phyloP scores from a whole-genome alignment of 495 filamentous ascomycete species.

The Podospora pseudoanserina region DNA sequence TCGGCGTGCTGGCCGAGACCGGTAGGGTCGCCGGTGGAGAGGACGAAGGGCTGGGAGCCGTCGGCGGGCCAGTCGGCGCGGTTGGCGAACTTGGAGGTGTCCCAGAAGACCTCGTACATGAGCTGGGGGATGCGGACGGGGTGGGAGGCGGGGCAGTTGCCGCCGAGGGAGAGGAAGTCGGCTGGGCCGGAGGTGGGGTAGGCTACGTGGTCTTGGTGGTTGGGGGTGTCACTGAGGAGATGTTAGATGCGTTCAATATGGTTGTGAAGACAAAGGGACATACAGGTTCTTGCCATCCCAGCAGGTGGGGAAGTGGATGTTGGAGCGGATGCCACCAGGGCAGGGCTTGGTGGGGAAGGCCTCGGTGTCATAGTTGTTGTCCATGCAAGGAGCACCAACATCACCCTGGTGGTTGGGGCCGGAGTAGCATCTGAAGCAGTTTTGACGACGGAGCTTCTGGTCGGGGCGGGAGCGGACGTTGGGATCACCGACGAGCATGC shows the following conservation, averaged over 20 bases:
- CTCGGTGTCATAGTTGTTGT: slow-evolving; percentile 39
- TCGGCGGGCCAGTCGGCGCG: slow-evolving; percentile 42
- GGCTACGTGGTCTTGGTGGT: slow-evolving; percentile 51
- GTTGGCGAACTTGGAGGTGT: slow-evolving; percentile 48
- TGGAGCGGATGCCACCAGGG: slow-evolving; percentile 48
- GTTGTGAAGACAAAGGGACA: no score
- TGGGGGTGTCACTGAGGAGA: slow-evolving; percentile 38
- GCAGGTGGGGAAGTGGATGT: slow-evolving; percentile 54
- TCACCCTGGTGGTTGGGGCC: slow-evolving; percentile 49
- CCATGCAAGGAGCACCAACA: slow-evolving; percentile 41
- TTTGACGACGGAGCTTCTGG: slow-evolving; percentile 39
- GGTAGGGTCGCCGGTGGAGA: slow-evolving; percentile 43
- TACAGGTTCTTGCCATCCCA: slow-evolving; percentile 52
- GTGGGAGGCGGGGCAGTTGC: slow-evolving; percentile 47
- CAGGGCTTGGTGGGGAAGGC: slow-evolving; percentile 40
- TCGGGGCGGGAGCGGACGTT: slow-evolving; percentile 37
- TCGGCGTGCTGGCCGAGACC: slow-evolving; percentile 48
- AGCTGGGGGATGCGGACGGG: slow-evolving; percentile 49
- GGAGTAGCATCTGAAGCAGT: slow-evolving; percentile 50
- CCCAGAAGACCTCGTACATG: slow-evolving; percentile 53
- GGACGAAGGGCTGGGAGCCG: slow-evolving; percentile 48
- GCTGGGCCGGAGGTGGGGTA: slow-evolving; percentile 46
- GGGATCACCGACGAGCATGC: slow-evolving; percentile 51
- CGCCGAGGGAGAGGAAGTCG: slow-evolving; percentile 43
- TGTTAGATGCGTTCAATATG: no score